Base-by-base conservation (phyloP, 345 rosid species). In the Gossypium sturtianum region DNA sequence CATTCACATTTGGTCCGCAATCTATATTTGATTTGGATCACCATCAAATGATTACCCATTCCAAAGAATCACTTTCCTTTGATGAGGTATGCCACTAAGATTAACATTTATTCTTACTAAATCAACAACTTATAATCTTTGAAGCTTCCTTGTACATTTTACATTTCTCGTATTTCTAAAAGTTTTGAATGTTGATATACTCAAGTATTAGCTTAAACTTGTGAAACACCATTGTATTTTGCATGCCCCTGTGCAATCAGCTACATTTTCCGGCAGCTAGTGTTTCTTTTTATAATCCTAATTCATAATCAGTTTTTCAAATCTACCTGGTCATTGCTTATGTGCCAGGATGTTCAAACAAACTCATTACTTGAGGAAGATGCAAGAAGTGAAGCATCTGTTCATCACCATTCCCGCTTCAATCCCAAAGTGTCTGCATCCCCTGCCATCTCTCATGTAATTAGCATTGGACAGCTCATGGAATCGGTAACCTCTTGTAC, bases 381-480 rank as follows among this genome's bases (percentile, higher is more conserved):
- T 73, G 64, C 19, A 4, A 83, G 76, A 13, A 91, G 97, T 75
- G 94, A 91, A 79, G 88, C 89, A 77, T 91, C 96, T 77, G 88
- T 87, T 77, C 76, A 81, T n/a, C 83, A 85, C 72, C 61, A 83
- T 66, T 76, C 87, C 16, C 88, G 82, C 63, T 89, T 88, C 75
- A 82, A 76, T 72, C 89, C 93, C 19, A 87, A 76, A 77, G 81
- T 87, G 75, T 73, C 75, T 87, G 64, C 64, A 25, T 60, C 64
- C 34, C 64, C 64, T 60, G 16, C 34, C 12, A 74, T 76, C 75
- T 88, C 92, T 34, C 89, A 87, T 64, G 82, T 91, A 71, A 86
- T 93, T 77, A 86, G 97, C 89, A 86, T 95, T 72, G 97, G 98
- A 57, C 88, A 95, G 84, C 97, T 93, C 34, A 81, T 95, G 83